These are phyloP conservation scores for Limtongia smithiae DNA, from an alignment of 805 yeast species.

Conservation along the genomic window DNA sequence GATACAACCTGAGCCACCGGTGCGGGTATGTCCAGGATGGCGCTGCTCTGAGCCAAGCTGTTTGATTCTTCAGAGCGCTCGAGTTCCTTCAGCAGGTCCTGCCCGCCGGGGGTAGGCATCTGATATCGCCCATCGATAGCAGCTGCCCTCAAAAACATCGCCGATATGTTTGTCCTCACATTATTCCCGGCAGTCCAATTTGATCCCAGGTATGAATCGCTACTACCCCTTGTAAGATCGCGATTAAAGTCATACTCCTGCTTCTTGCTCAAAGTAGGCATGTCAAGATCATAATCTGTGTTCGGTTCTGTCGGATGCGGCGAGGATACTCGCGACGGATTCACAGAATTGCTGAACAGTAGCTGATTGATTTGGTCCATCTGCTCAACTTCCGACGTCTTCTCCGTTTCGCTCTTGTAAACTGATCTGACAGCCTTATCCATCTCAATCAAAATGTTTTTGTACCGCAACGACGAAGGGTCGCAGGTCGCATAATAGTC, in stretches of 20 bases:
- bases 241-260: constrained; percentile 5
- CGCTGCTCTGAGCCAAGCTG: too few relatives aligned
- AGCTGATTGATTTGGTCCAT: constrained; percentile 16
- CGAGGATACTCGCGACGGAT: neutral
- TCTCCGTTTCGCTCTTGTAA: neutral
- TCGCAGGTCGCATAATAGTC: constrained; percentile 27
- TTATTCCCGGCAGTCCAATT: neutral
- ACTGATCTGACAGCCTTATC: constrained; percentile 19
- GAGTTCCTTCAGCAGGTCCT: neutral
- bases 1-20: too few relatives aligned
- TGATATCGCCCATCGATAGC: constrained; percentile 20
- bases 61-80: too few relatives aligned
- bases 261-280: neutral
- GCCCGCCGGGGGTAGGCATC: neutral
- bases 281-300: neutral
- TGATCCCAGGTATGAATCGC: neutral
- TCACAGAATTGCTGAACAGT: constrained; percentile 3
- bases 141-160: constrained; percentile 25
- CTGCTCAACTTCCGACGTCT: constrained; percentile 1
- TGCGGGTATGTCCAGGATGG: too few relatives aligned
- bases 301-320: neutral
- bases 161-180: constrained; percentile 16
- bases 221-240: constrained; percentile 3
- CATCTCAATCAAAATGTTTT: constrained; percentile 23
- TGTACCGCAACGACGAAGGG: constrained; percentile 24